Evolutionary conservation across 208 protist genomes (phyloP).

Genomic region (Endotrypanum monterogeii): DNA sequence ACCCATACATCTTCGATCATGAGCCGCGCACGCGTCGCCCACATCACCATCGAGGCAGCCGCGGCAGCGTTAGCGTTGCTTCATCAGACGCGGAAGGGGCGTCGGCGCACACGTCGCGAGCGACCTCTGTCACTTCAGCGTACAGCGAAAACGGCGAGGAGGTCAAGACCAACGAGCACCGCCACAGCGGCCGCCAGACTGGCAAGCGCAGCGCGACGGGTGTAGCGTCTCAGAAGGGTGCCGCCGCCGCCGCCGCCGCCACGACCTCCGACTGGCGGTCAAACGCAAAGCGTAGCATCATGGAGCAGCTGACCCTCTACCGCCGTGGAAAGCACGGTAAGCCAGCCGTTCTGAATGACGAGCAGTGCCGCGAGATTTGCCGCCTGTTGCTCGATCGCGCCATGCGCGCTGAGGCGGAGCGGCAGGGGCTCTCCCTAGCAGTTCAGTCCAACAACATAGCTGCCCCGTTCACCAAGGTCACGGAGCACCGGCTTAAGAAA

Average conservation of each 20-base stretch:
- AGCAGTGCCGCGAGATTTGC: conserved; percentile 54
- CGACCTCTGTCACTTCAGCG: conserved; percentile 43
- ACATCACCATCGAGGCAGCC: conserved; percentile 11
- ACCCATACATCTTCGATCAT: conserved; percentile 30
- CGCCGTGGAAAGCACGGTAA: conserved; percentile 47
- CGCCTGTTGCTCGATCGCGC: conserved; percentile 75
- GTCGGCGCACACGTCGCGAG: conserved; percentile 23
- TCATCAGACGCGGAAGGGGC: conserved; percentile 15
- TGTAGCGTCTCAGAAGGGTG: not conserved
- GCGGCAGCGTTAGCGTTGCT: conserved; percentile 12
- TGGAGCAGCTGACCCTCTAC: conserved; percentile 80
- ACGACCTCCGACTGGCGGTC: conserved; percentile 52
- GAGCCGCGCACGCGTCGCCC: conserved; percentile 21
- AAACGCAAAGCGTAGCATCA: conserved; percentile 76
- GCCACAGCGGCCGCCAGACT: not conserved
- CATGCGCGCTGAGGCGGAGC: conserved; percentile 59
- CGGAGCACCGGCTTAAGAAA: conserved; percentile 59
- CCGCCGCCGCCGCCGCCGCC: not conserved
- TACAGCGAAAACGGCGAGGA: conserved; percentile 27
- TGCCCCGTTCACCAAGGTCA: conserved; percentile 52
- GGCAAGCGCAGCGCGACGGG: conserved; percentile 3
- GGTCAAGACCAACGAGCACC: conserved; percentile 15
- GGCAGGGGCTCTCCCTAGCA: conserved; percentile 53
- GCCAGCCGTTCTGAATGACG: conserved; percentile 57
- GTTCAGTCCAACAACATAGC: conserved; percentile 54